These are phyloP conservation scores for Solanum raphanifolium DNA, from an alignment of 257 asterid species.

Conservation along the genomic window DNA sequence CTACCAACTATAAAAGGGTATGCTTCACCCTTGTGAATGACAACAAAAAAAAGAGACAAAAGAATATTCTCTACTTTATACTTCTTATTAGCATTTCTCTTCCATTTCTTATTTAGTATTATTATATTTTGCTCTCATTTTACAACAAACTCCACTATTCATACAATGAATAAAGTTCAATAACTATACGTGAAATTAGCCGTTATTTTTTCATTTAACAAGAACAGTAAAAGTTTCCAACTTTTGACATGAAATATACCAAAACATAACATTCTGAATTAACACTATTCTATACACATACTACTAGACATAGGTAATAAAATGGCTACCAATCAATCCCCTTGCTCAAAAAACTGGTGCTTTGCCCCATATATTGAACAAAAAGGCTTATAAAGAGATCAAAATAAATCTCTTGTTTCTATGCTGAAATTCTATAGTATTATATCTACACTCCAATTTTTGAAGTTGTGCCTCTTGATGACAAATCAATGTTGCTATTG, in stretches of 20 bases:
- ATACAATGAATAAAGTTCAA: neutral
- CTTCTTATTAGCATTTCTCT: no score
- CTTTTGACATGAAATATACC: neutral
- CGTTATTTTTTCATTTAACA: neutral
- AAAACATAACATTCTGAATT: neutral
- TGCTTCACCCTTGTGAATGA: no score
- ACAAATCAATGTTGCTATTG: neutral
- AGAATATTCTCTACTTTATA: no score
- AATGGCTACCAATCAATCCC: neutral
- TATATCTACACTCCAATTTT: slow-evolving; percentile 32
- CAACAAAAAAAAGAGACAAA: no score
- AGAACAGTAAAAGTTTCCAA: neutral
- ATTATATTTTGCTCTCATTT: no score
- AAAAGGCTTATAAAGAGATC: neutral
- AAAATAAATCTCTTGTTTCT: neutral
- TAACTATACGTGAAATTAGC: no score
- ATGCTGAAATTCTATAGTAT: neutral
- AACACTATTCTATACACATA: neutral
- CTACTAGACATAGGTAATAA: neutral
- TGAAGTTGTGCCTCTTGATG: slow-evolving; percentile 36
- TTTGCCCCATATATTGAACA: neutral
- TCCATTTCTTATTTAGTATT: no score
- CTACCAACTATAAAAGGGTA: no score
- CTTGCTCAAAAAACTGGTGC: neutral
- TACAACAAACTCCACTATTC: fast-evolving